Percentiles rank a stretch among this genome's conserved stretches.
Evolutionary conservation across 2,329 filamentous ascomycete genomes (phyloP).

Genomic region (Chaetomium sp.): DNA sequence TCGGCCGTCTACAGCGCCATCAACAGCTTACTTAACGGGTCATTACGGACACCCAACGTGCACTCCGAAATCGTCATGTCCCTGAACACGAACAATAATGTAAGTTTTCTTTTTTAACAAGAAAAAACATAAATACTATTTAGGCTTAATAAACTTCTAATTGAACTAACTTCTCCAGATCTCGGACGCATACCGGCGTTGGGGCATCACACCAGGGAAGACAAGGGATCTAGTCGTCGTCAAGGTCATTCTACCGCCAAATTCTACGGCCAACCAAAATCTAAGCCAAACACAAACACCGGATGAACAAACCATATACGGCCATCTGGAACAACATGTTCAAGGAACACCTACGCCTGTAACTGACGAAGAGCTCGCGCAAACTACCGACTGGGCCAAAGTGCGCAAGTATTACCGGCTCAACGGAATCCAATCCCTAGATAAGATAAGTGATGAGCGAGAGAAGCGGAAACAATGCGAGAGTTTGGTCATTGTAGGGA

Average conservation of each 20-base stretch:
- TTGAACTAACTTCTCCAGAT: constrained; percentile 53
- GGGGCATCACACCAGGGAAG: constrained; percentile 62
- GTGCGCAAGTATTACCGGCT: constrained; percentile 86
- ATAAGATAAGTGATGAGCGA: constrained; percentile 38
- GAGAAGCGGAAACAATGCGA: constrained; percentile 54
- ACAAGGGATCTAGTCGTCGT: constrained; percentile 71
- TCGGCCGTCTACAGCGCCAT: constrained; percentile 74
- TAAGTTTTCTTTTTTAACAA: constrained; percentile 31
- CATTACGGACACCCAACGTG: constrained; percentile 73
- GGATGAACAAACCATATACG: constrained; percentile 42
- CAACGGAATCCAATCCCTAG: constrained; percentile 50
- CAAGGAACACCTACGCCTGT: constrained; percentile 54
- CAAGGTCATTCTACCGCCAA: constrained; percentile 54
- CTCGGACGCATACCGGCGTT: constrained; percentile 81
- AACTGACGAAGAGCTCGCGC: constrained; percentile 55
- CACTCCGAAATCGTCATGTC: constrained; percentile 84
- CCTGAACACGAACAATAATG: constrained; percentile 77
- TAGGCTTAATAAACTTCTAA: background rate
- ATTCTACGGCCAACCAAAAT: background rate
- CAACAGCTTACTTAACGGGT: constrained; percentile 53
- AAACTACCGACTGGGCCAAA: constrained; percentile 57
- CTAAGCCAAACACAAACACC: constrained; percentile 27
- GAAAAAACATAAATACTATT: background rate
- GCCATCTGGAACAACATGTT: constrained; percentile 56
- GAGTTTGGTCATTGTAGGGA: constrained; percentile 62